Percentiles rank a stretch among this genome's conserved stretches.
Evolutionary conservation across 2,329 filamentous ascomycete genomes (phyloP).

Genomic region (Cylindrodendrum hubeiense): DNA sequence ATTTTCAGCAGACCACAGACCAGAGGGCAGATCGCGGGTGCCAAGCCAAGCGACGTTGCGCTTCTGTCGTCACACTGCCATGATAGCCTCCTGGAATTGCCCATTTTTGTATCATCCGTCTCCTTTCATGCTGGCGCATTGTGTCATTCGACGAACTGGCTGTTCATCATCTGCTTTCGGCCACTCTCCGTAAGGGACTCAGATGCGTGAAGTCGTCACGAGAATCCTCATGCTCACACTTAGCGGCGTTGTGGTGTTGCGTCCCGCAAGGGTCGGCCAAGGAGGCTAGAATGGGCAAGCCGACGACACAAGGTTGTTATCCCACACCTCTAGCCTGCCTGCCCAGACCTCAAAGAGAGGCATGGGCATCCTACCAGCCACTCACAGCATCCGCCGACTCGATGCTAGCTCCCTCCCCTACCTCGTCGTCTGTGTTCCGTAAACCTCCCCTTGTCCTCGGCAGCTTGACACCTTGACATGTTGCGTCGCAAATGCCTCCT

Average conservation of each 20-base stretch:
- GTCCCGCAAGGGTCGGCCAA: slow-evolving; percentile 31
- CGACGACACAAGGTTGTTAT: slow-evolving; percentile 25
- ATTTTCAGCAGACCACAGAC: slow-evolving; percentile 36
- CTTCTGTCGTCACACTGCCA: slow-evolving; percentile 30
- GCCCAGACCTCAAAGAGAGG: slow-evolving; percentile 28
- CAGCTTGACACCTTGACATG: slow-evolving; percentile 3
- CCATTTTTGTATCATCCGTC: slow-evolving; percentile 17
- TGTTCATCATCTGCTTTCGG: slow-evolving; percentile 8
- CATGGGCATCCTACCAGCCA: slow-evolving; percentile 36
- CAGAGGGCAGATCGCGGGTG: slow-evolving; percentile 23
- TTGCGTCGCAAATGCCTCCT: slow-evolving; percentile 18
- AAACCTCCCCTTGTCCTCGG: slow-evolving; percentile 7
- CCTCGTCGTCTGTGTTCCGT: slow-evolving; percentile 9
- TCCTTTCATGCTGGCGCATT: slow-evolving; percentile 1
- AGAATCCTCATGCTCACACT: slow-evolving; percentile 23
- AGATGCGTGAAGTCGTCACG: slow-evolving; percentile 28
- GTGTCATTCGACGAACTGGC: slow-evolving; percentile 24
- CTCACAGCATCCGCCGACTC: slow-evolving; percentile 24
- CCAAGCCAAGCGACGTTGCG: slow-evolving; percentile 33
- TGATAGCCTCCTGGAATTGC: slow-evolving; percentile 11
- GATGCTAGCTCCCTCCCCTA: slow-evolving; percentile 17
- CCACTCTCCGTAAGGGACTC: slow-evolving; percentile 25
- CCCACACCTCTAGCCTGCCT: slow-evolving; percentile 18
- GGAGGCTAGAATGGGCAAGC: slow-evolving; percentile 28
- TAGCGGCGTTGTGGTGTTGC: slow-evolving; percentile 37